Base-by-base conservation (phyloP, 1,284 basidiomycete genomes). In the Ceratobasidium sp. region DNA sequence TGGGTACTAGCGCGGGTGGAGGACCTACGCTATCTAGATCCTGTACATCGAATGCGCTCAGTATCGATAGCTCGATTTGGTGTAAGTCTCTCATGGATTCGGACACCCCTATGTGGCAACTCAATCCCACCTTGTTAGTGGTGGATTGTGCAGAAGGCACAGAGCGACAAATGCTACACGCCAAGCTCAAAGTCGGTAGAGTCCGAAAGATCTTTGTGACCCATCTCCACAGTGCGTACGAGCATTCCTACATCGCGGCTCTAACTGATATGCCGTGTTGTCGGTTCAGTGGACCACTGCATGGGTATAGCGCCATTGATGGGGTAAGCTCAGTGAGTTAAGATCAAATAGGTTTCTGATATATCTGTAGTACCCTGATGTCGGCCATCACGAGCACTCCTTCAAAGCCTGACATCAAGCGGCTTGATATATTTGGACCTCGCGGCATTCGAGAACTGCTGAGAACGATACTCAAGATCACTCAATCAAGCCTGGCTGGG, bases 101-200 rank as follows among this genome's bases (percentile, higher is more conserved):
- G 35, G 35, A 11, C 35, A 11, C 35, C 4, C 35, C 14, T 14
- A 44, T 30, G 26, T 13, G 21, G 43, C 16, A 13, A 38, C 35
- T 38, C 35, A 11, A 38, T 5, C 47, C 38, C 9, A 50, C 50
- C 14, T 72, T 64, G 28, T 9, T 73, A 94, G 93, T 96, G 86
- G 88, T 96, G 62, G 94, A 96, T 78, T 92, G 91, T 77, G 93
- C 92, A 14, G 94, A 96, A 81, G 94, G 93, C 9, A 96, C 95
- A 1, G 93, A 96, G 77, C 85, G 91, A 78, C 92, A 91, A 76
- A 79, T 98, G 3, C 82, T 76, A 87, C 92, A 83, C 86, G 88
- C 83, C 87, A 88, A 79, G 73, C 76, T 91, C 52, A 87, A 85
- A 74, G 81, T 88, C 54, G 82, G 82, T 44, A 88, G 85, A 73